A percentile compares a stretch with the other conserved stretches of the same genome.
phyloP scores from a whole-genome alignment of 176 grass and related monocot species.

The Avena sativa region DNA sequence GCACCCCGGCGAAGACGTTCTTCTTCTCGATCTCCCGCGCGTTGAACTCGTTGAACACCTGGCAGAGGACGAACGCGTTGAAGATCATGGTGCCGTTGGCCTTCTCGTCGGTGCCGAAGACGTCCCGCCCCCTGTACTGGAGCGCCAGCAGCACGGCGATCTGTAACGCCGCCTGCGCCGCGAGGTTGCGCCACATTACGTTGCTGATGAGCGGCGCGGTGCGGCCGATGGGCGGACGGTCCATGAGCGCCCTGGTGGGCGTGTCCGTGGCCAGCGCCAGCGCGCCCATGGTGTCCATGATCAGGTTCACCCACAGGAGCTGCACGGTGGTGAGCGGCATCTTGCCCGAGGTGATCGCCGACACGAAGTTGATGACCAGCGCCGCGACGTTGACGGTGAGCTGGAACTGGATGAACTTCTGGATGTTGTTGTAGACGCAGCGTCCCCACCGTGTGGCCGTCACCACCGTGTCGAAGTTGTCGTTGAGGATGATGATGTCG shows the following conservation, averaged over 20 bases:
- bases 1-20: constrained; percentile 78
- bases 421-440: constrained; percentile 83
- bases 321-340: constrained; percentile 79
- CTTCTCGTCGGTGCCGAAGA: constrained; percentile 41
- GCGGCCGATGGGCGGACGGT: constrained; percentile 58
- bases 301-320: constrained; percentile 85
- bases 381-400: constrained; percentile 79
- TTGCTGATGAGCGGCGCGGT: constrained; percentile 78
- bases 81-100: constrained; percentile 83
- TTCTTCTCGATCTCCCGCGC: constrained; percentile 72
- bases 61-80: constrained; percentile 87
- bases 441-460: constrained; percentile 78
- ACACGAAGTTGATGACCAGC: constrained; percentile 67
- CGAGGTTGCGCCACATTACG: constrained; percentile 85
- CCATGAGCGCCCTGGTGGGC: constrained; percentile 67
- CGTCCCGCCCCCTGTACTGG: constrained; percentile 47
- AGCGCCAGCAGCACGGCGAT: constrained; percentile 63
- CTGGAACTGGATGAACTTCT: constrained; percentile 96
- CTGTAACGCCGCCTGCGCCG: constrained; percentile 67
- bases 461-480: constrained; percentile 83
- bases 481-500: constrained; percentile 83
- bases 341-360: constrained; percentile 47
- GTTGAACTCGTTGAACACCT: constrained; percentile 99
- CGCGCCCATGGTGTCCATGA: constrained; percentile 93
- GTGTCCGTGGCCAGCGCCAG: constrained; percentile 72